Evolutionary conservation across 768 basidiomycete genomes (phyloP), one percentile per base, ranked within the genome.

Genomic region (Trametes punicea): DNA sequence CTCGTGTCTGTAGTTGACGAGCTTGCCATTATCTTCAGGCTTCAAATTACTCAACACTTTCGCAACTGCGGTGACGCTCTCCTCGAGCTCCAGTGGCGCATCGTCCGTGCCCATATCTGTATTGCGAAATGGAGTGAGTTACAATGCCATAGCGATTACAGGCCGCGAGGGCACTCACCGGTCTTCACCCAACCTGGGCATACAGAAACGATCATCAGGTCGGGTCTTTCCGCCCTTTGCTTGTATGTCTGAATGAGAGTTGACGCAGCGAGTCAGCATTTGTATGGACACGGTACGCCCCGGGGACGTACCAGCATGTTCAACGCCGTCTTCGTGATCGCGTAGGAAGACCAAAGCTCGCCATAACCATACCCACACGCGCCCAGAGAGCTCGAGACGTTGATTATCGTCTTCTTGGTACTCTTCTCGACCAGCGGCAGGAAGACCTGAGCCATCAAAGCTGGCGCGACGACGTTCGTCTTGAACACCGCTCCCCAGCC

Each of bases 151-250:
- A 36, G 11, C 34, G 18, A 10, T 38, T 8, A 16, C 4, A 36
- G 4, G 3, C 15, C 36, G 18, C 34, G 34, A 36, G n/a, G n/a
- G 2, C 3, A 3, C 26, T 23, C n/a, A 55, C 59, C 59, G 6
- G 62, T 63, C 52, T 55, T 56, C 26, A 63, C 36, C 58, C 58
- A 60, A 0, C 62, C 62, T 2, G 62, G 62, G 41, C 57, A 59
- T 4, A 63, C 4, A 11, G 36, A 25, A 27, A 63, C 51, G 20
- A 49, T 29, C 6, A 46, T 51, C 15, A 63, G 30, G 40, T 63
- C 62, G 2, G 58, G 58, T 4, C 59, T 47, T 27, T 51, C 45
- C 20, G 31, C 34, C 13, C 52, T 40, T 25, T 60, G 58, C 53
- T 63, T 63, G 56, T 55, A 57, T 21, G 62, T 63, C 62, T 63